A percentile compares a stretch with the other conserved stretches of the same genome.
These are phyloP conservation scores for Neodidymelliopsis sp. DNA, from an alignment of 2,329 filamentous ascomycete genomes.

Conservation along the genomic window DNA sequence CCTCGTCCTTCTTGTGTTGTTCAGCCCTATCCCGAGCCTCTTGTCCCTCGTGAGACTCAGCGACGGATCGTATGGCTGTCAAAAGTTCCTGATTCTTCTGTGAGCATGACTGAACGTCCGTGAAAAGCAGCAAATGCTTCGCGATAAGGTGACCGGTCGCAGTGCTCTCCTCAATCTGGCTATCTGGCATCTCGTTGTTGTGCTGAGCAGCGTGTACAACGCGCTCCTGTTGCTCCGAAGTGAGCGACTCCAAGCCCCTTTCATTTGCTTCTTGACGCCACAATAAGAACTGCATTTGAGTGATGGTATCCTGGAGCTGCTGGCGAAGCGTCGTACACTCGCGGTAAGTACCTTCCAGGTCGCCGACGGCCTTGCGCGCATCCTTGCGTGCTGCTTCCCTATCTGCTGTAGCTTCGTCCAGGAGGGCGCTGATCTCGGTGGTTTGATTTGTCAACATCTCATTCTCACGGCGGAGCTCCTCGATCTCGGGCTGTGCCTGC, in stretches of 20 bases:
- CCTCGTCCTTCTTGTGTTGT: slow-evolving; percentile 63
- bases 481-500: slow-evolving; percentile 83
- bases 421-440: slow-evolving; percentile 76
- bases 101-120: slow-evolving; percentile 82
- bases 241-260: slow-evolving; percentile 76
- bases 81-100: slow-evolving; percentile 87
- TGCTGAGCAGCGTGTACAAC: slow-evolving; percentile 73
- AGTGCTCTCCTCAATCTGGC: slow-evolving; percentile 70
- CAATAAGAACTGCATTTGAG: slow-evolving; percentile 88
- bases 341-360: slow-evolving; percentile 66
- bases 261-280: slow-evolving; percentile 86
- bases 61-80: slow-evolving; percentile 81
- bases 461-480: slow-evolving; percentile 83
- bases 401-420: slow-evolving; percentile 82
- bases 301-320: slow-evolving; percentile 86
- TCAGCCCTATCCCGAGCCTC: slow-evolving; percentile 72
- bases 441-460: slow-evolving; percentile 82
- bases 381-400: slow-evolving; percentile 81
- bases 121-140: slow-evolving; percentile 88
- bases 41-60: slow-evolving; percentile 88
- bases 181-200: slow-evolving; percentile 75
- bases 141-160: slow-evolving; percentile 90
- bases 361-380: slow-evolving; percentile 78
- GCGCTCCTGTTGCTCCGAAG: slow-evolving; percentile 74
- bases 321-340: slow-evolving; percentile 83